phyloP scores from a whole-genome alignment of 1,139 yeast genomes.

The Taiozyma sp. region DNA sequence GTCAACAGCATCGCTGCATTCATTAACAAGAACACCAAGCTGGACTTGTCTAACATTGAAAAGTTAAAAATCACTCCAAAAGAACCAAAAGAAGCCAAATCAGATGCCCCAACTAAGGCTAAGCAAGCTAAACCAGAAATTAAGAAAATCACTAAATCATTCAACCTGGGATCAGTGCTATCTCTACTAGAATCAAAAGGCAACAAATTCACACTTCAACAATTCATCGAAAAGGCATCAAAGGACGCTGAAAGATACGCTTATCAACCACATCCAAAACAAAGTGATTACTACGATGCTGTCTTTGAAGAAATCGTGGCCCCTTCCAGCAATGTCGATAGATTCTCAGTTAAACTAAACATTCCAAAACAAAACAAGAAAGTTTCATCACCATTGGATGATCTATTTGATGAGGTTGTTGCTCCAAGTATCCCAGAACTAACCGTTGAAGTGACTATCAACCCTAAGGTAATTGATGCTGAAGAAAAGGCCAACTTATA shows the following conservation, averaged over 20 bases:
- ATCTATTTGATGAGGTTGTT: conserved; percentile 9
- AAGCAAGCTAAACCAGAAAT: conserved; percentile 28
- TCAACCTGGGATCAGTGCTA: conserved; percentile 20
- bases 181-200: conserved; percentile 20
- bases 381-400: conserved; percentile 16
- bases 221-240: conserved; percentile 33
- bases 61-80: conserved; percentile 35
- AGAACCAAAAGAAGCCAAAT: conserved; percentile 22
- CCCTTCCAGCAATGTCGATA: conserved; percentile 48
- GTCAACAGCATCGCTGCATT: conserved; percentile 49
- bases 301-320: conserved; percentile 61
- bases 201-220: conserved; percentile 24
- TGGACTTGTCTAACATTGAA: conserved; percentile 73
- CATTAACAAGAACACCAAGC: conserved; percentile 52
- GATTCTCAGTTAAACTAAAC: conserved; percentile 38
- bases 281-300: conserved; percentile 50
- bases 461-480: conserved; percentile 36
- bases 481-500: conserved; percentile 39
- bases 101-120: conserved; percentile 16
- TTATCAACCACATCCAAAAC: conserved; percentile 33
- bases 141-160: conserved; percentile 25
- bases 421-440: conserved; percentile 23
- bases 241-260: conserved; percentile 38
- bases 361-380: conserved; percentile 13
- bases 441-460: conserved; percentile 41